Evolutionary conservation across 192 early-diverging fungal genomes (phyloP), one percentile per base, ranked within the genome.

Genomic region (Coemansia sp.): DNA sequence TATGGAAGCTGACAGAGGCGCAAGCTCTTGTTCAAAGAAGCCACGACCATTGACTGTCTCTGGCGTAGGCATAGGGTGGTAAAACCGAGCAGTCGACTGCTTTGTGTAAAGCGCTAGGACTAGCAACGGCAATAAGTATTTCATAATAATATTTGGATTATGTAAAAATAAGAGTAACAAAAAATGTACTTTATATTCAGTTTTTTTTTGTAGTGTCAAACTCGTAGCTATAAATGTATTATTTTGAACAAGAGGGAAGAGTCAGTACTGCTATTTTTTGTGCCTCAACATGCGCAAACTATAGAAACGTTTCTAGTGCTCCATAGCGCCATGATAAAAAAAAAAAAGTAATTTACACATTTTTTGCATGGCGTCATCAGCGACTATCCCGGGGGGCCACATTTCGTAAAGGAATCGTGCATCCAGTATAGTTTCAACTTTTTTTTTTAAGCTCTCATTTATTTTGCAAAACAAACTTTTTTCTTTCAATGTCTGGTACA

Each of bases 11-110:
- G 57, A 9, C 36, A 8, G n/a, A 21, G 34, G 27, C 7, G 31
- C 31, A 34, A 4, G 3, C 34, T 39, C 59, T 25, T 58, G 53
- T 34, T 48, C 61, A 29, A 39, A 0, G 3, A 38, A 39, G 2
- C 17, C 17, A 23, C 32, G 58, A 11, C 55, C 59, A 6, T 12
- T 21, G n/a, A 48, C 23, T 50, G 15, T 31, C 39, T 66, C 75
- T 34, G 75, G 75, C 10, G 75, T 72, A 1, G 75, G 75, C 62
- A 77, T 68, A 6, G 75, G 70, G 31, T 38, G 60, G 63, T 69
- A 77, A 63, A 62, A 61, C 38, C 66, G 62, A 15, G 57, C 63
- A 9, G 23, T 23, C 14, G 62, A 60, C 5, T 25, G 25, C 1
- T 29, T 38, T 21, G 19, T n/a, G 11, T 41, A 37, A 9, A 68